Evolutionary conservation across 2,329 filamentous ascomycete genomes (phyloP), one percentile per base, ranked within the genome.

Genomic region (Remersonia thermophila): DNA sequence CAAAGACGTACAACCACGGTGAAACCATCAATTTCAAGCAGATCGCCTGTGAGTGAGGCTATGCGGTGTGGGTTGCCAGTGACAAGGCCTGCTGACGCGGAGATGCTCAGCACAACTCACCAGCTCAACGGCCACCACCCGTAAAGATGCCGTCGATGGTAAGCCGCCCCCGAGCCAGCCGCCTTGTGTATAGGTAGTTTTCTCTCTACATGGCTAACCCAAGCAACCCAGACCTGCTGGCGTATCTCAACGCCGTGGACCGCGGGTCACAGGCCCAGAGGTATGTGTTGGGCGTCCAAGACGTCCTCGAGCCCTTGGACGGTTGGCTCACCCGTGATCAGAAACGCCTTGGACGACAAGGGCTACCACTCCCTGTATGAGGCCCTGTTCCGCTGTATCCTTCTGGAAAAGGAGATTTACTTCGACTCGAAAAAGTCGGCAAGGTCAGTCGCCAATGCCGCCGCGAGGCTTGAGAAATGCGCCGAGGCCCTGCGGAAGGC

Each of bases 291-390:
- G n/a, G n/a, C 35, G 32, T 12, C 23, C n/a, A 10, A 17, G 3
- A 16, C 10, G 7, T 15, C 14, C 15, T 10, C 11, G 5, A 23
- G 20, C 2, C 15, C 34, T 15, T n/a, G 15, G 15, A 23, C 3
- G 12, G 7, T 17, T 18, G 30, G 27, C 34, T 38, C 15, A 35
- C 38, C 37, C 1, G 2, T 2, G 8, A 9, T 12, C 20, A 35
- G 42, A 38, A 39, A 30, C 20, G 38, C 58, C 10, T 63, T 94
- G 25, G 71, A 70, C 31, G 84, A 93, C 53, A 83, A 81, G 53
- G 71, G 72, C n/a, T 93, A 83, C 47, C 80, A 91, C 51, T 71
- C 73, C 40, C 76, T 95, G 30, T 83, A 84, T 48, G 85, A 95
- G 51, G 71, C 74, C 1, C 62, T 96, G 3, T 94, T 95, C 52